phyloP scores from a whole-genome alignment of 1,284 basidiomycete genomes.

The Clitocybe nebularis region DNA sequence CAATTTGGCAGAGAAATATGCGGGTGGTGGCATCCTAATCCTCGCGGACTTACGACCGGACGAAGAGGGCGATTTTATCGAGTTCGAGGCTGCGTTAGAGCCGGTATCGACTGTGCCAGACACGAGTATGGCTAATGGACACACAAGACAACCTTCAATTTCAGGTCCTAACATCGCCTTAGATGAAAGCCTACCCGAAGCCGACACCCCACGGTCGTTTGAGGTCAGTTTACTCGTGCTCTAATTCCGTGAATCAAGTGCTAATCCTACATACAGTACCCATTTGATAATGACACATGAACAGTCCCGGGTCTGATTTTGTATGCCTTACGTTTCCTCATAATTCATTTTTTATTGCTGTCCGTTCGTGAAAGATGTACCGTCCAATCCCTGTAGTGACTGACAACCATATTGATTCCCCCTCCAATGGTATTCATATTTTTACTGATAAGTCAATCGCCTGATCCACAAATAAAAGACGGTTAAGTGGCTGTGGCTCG shows the following conservation, averaged over 20 bases:
- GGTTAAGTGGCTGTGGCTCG: too few relatives aligned
- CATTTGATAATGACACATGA: conserved; percentile 61
- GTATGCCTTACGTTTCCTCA: conserved; percentile 2
- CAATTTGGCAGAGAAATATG: conserved; percentile 53
- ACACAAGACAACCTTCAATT: conserved; percentile 21
- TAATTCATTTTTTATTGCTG: neutral
- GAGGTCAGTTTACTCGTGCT: conserved; percentile 53
- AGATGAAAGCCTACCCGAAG: conserved; percentile 71
- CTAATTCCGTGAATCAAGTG: conserved; percentile 9
- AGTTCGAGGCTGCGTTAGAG: conserved; percentile 47
- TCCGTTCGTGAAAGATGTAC: too few relatives aligned
- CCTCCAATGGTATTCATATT: too few relatives aligned
- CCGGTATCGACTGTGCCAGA: conserved; percentile 21
- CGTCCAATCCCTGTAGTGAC: too few relatives aligned
- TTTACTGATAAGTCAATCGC: too few relatives aligned
- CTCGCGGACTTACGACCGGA: conserved; percentile 66
- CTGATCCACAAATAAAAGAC: too few relatives aligned
- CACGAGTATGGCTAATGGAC: conserved; percentile 19
- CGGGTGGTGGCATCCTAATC: conserved; percentile 82
- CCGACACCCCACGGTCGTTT: conserved; percentile 74
- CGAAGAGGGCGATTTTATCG: conserved; percentile 71
- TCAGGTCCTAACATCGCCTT: conserved; percentile 54
- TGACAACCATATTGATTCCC: too few relatives aligned
- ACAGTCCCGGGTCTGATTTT: conserved; percentile 8
- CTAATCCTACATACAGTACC: conserved; percentile 44